Conservation (phyloP, 495 filamentous ascomycete genomes). For the Daldinia caldariorum region DNA sequence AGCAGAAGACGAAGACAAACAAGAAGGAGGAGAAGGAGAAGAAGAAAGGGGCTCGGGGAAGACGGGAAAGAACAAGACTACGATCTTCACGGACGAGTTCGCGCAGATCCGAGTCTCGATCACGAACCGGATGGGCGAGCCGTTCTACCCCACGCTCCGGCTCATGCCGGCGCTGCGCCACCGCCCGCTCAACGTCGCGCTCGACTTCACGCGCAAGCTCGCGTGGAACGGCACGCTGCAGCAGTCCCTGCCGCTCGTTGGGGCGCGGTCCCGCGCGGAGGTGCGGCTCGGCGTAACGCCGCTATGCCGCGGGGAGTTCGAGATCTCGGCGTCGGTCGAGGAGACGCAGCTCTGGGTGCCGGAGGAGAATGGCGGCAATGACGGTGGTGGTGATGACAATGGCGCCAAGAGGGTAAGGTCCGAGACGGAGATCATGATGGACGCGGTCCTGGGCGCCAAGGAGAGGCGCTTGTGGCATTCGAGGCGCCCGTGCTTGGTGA, state of each 20-base stretch:
- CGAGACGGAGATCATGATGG: constrained; percentile 56
- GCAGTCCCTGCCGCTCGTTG: constrained; percentile 70
- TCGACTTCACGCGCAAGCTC: constrained; percentile 85
- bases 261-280: constrained; percentile 62
- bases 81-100: constrained; percentile 74
- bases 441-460: constrained; percentile 63
- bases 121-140: constrained; percentile 73
- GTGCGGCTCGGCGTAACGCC: constrained; percentile 72
- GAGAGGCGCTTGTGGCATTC: constrained; percentile 79
- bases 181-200: constrained; percentile 74
- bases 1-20: constrained; percentile 23
- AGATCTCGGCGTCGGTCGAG: constrained; percentile 82
- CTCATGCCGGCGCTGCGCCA: constrained; percentile 80
- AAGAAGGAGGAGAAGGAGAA: too few species aligned
- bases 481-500: constrained; percentile 69
- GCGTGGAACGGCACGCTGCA: constrained; percentile 88
- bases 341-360: constrained; percentile 67
- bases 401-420: not conserved
- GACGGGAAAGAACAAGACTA: constrained; percentile 50
- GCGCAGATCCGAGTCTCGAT: constrained; percentile 73
- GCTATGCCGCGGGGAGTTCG: constrained; percentile 82
- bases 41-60: too few species aligned
- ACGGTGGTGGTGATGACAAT: too few species aligned
- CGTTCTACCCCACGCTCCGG: constrained; percentile 77
- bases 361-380: not conserved